Conservation (phyloP, 768 basidiomycete species). For the Dendrothele bispora region DNA sequence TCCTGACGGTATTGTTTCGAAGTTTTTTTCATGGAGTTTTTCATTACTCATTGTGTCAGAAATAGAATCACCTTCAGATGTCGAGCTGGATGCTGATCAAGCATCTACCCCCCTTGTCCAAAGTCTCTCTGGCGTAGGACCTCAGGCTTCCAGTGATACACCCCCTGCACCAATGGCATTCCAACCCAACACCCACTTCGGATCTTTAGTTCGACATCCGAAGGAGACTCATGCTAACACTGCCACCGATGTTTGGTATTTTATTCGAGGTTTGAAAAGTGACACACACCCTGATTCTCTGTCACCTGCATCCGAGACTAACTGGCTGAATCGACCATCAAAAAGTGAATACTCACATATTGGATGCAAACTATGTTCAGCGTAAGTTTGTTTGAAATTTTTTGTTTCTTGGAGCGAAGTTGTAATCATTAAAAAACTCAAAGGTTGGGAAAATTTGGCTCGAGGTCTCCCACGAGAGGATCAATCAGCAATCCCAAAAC, state of each 20-base stretch:
- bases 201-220: neutral
- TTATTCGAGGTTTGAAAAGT: neutral
- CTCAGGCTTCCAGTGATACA: neutral
- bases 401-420: conserved; percentile 9
- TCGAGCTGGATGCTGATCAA: too few relatives aligned
- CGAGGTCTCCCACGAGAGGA: too few relatives aligned
- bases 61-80: too few relatives aligned
- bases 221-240: neutral
- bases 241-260: conserved; percentile 10
- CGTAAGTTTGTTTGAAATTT: neutral
- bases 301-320: neutral
- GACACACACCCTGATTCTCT: neutral
- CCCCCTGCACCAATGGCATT: neutral
- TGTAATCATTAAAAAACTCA: conserved; percentile 11
- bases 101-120: too few relatives aligned
- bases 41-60: too few relatives aligned
- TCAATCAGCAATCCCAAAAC: neutral
- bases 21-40: too few relatives aligned
- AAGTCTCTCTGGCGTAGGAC: neutral
- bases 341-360: neutral
- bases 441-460: conserved; percentile 8
- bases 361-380: neutral
- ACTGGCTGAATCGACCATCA: conserved; percentile 1
- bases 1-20: too few relatives aligned
- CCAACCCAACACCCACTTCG: neutral